Base-by-base conservation (phyloP, 371 early-diverging fungal species). In the Thermomucor indicae-seudaticae region DNA sequence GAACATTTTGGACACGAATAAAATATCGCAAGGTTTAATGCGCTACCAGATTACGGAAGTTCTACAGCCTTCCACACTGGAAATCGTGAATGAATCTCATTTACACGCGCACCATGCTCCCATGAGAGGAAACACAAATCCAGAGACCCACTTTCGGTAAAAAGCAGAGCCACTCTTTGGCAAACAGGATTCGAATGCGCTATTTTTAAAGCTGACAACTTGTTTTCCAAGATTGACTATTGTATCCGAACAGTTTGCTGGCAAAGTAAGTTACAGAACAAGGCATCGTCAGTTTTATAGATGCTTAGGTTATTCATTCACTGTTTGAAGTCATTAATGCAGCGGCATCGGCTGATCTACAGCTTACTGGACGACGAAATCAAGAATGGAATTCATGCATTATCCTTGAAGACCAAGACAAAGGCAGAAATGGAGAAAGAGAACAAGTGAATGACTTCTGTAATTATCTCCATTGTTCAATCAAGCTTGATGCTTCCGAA, bases 401-500 rank as follows among this genome's bases (percentile, higher is more conserved):
- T 85, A 44, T 68, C 80, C 8, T 57, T 85, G n/a, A 78, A 75
- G 34, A 80, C 85, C n/a, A 84, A 84, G 61, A 81, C 82, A 6
- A 65, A 74, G 22, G 67, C 55, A 32, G 81, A 81, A 53, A 53
- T 79, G 23, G 67, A 54, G 14, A 49, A 50, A 23, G 45, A 37
- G 23, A 20, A 22, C 28, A 17, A 12, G 16, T 22, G 22, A 34
- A 23, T 20, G 10, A 19, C 31, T 27, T 49, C 29, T 11, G 16
- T 46, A 31, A 16, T 46, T 12, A 3, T 29, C 7, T 32, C 10
- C 10, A 32, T 32, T 6, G 23, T 48, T 53, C 77, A 86, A 58
- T 88, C 87, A 8, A 91, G 86, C 71, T 91, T 93, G 66, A 92
- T 93, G 37, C 88, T 80, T 40, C 76, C 73, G 68, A 89, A 92